These are phyloP conservation scores for Berkeleyomyces basicola DNA, from an alignment of 2,329 filamentous ascomycete species.

Conservation along the genomic window DNA sequence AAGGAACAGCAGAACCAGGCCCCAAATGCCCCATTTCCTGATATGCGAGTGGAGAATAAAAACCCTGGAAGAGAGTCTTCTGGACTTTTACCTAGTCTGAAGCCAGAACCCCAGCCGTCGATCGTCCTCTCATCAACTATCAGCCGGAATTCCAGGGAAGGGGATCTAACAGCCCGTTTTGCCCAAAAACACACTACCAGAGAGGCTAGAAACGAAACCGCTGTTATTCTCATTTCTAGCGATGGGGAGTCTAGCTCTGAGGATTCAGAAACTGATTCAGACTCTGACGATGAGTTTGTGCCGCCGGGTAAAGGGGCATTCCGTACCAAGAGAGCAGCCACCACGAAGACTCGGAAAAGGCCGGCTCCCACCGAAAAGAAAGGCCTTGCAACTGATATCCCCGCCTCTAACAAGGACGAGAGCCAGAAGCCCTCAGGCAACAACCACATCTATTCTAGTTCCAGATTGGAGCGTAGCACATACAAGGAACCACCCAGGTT, in stretches of 20 bases:
- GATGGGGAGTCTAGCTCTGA: background rate
- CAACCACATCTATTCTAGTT: background rate
- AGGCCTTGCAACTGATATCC: background rate
- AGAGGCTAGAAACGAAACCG: background rate
- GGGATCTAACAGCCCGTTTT: no score
- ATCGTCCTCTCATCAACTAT: background rate
- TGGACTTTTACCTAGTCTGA: background rate
- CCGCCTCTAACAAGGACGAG: background rate
- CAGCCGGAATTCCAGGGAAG: no score
- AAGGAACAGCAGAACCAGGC: background rate
- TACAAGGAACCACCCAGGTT: no score
- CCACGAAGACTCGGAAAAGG: background rate
- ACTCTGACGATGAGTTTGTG: conserved; percentile 3
- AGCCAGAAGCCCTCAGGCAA: background rate
- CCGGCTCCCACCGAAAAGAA: background rate
- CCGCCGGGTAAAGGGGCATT: background rate
- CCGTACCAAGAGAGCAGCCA: background rate
- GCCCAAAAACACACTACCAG: no score
- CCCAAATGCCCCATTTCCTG: background rate
- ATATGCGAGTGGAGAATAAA: background rate
- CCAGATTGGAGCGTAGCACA: background rate
- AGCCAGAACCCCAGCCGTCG: background rate
- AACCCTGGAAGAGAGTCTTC: background rate
- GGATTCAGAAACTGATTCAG: background rate
- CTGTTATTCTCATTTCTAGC: conserved; percentile 4